A percentile compares a stretch with the other conserved stretches of the same genome.
phyloP scores from a whole-genome alignment of 306 rosid genomes.

The Heteromeles arbutifolia region DNA sequence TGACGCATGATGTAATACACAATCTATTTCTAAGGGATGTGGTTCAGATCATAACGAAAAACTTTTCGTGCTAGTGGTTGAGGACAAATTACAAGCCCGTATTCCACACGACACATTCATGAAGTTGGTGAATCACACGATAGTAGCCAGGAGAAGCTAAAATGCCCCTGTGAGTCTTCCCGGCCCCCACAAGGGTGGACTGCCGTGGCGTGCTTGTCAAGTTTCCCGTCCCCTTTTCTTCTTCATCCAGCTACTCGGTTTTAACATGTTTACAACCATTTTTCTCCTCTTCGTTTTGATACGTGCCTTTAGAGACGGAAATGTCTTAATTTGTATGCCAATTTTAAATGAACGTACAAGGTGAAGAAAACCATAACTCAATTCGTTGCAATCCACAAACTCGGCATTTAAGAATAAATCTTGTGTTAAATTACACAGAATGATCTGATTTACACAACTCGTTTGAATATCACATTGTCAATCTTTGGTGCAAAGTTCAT shows the following conservation, averaged over 20 bases:
- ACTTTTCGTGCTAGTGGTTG: no score
- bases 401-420: neutral
- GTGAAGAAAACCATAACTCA: neutral
- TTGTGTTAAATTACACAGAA: neutral
- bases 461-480: neutral
- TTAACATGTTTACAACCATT: neutral
- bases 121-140: no score
- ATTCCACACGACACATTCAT: no score
- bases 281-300: neutral
- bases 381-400: neutral
- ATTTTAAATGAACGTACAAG: neutral
- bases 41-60: no score
- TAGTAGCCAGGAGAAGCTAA: no score
- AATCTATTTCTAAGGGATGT: no score
- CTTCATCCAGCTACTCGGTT: neutral
- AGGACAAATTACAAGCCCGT: fast-evolving
- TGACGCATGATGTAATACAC: neutral
- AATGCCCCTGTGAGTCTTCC: no score
- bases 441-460: neutral
- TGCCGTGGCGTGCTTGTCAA: no score
- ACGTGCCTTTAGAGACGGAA: neutral
- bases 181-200: no score
- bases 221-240: no score
- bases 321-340: neutral
- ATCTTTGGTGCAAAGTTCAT: neutral